Evolutionary conservation across 768 basidiomycete genomes (phyloP).

Genomic region (Suillus sp.): DNA sequence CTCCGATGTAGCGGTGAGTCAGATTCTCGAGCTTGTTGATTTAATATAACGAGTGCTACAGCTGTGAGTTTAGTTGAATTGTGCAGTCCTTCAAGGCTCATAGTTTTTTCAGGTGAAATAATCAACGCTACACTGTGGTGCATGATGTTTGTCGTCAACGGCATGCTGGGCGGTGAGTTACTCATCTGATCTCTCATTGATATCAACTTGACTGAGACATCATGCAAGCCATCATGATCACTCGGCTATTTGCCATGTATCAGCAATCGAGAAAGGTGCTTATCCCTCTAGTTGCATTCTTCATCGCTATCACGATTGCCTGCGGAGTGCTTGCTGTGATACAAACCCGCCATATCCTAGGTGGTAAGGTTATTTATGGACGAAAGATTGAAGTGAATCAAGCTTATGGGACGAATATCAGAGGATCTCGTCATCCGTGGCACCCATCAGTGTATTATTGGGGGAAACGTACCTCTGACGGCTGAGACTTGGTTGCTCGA

Average conservation of each 20-base stretch:
- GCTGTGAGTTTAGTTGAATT: neutral
- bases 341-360: neutral
- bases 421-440: neutral
- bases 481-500: neutral
- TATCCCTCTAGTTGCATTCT: neutral
- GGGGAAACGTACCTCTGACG: neutral
- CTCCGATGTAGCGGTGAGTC: slow-evolving; percentile 1
- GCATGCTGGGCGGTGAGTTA: neutral
- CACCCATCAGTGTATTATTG: neutral
- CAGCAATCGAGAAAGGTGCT: neutral
- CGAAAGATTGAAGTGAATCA: neutral
- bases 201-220: neutral
- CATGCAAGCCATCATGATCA: neutral
- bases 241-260: slow-evolving; percentile 2
- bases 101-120: neutral
- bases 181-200: neutral
- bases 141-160: neutral
- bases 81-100: neutral
- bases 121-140: neutral
- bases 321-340: neutral
- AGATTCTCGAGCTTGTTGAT: neutral
- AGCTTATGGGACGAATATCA: neutral
- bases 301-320: neutral
- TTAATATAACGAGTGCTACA: neutral
- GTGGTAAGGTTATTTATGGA: neutral